Evolutionary conservation across 495 filamentous ascomycete species (phyloP).

Genomic region (Xylaria nigripes): DNA sequence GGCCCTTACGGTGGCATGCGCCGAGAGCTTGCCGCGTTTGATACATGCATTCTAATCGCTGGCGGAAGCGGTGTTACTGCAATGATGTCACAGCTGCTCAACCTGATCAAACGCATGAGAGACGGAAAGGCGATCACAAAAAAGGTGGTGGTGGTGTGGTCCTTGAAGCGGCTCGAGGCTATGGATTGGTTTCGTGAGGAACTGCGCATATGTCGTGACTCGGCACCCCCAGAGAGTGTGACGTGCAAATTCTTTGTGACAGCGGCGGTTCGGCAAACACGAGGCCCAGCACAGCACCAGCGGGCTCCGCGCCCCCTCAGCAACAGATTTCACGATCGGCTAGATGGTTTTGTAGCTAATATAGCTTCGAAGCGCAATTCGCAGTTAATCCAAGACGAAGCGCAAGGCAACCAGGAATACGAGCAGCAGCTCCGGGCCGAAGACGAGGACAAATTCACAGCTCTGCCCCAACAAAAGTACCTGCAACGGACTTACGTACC

Average conservation of each 20-base stretch:
- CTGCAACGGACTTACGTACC: conserved; percentile 44
- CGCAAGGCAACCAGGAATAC: conserved; percentile 65
- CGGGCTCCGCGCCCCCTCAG: conserved; percentile 54
- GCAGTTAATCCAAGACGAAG: conserved; percentile 70
- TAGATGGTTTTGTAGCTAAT: conserved; percentile 71
- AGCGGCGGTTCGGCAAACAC: conserved; percentile 49
- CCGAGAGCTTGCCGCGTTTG: conserved; percentile 83
- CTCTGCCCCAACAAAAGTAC: conserved; percentile 59
- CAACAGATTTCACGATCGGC: conserved; percentile 68
- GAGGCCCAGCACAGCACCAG: conserved; percentile 29
- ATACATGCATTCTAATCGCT: conserved; percentile 85
- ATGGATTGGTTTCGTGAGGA: conserved; percentile 99
- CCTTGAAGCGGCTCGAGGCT: conserved; percentile 77
- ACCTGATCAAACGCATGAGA: conserved; percentile 89
- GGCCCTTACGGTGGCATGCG: conserved; percentile 94
- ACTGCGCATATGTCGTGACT: conserved; percentile 77
- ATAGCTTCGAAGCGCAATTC: conserved; percentile 77
- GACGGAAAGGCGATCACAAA: conserved; percentile 88
- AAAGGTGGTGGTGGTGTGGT: conserved; percentile 85
- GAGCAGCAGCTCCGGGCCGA: conserved; percentile 76
- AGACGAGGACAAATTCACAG: conserved; percentile 75
- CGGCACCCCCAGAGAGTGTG: conserved; percentile 72
- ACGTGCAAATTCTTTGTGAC: conserved; percentile 94
- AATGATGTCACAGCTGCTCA: conserved; percentile 78
- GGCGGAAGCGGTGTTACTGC: conserved; percentile 94